phyloP scores from a whole-genome alignment of 2,329 filamentous ascomycete species.

The Aspergillus puulaauensis region DNA sequence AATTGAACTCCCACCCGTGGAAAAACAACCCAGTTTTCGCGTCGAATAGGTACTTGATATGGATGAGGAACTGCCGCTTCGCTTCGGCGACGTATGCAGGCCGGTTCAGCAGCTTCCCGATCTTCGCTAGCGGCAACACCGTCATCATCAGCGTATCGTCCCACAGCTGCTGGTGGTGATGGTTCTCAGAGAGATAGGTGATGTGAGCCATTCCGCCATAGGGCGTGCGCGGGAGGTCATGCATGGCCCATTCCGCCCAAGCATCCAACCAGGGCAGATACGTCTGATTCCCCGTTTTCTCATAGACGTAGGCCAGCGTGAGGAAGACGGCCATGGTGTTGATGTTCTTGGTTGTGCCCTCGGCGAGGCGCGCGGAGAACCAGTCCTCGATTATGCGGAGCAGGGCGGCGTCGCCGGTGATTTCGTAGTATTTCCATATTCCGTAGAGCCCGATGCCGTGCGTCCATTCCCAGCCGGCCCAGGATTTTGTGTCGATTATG shows the following conservation, averaged over 20 bases:
- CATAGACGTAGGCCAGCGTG: slow-evolving; percentile 75
- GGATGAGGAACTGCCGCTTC: slow-evolving; percentile 73
- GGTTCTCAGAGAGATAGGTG: slow-evolving; percentile 69
- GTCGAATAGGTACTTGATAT: slow-evolving; percentile 78
- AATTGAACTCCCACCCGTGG: slow-evolving; percentile 66
- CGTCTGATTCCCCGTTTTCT: slow-evolving; percentile 65
- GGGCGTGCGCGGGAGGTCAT: slow-evolving; percentile 70
- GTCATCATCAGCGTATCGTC: slow-evolving; percentile 90
- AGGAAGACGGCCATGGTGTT: slow-evolving; percentile 81
- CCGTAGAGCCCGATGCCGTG: slow-evolving; percentile 79
- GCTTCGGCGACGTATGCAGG: slow-evolving; percentile 76
- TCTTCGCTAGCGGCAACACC: slow-evolving; percentile 76
- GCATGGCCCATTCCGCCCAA: slow-evolving; percentile 82
- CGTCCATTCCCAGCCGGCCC: slow-evolving; percentile 75
- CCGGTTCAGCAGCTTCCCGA: slow-evolving; percentile 67
- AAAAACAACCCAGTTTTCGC: slow-evolving; percentile 71
- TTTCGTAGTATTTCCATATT: slow-evolving; percentile 76
- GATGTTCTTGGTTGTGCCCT: slow-evolving; percentile 79
- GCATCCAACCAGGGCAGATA: slow-evolving; percentile 76
- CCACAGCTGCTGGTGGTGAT: slow-evolving; percentile 74
- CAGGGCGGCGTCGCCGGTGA: slow-evolving; percentile 62
- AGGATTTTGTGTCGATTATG: slow-evolving; percentile 80
- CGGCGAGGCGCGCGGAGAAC: slow-evolving; percentile 68
- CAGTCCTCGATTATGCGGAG: slow-evolving; percentile 70
- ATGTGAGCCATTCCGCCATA: slow-evolving; percentile 74